phyloP scores from a whole-genome alignment of 2,329 filamentous ascomycete species.

The Celoporthe dispersa region DNA sequence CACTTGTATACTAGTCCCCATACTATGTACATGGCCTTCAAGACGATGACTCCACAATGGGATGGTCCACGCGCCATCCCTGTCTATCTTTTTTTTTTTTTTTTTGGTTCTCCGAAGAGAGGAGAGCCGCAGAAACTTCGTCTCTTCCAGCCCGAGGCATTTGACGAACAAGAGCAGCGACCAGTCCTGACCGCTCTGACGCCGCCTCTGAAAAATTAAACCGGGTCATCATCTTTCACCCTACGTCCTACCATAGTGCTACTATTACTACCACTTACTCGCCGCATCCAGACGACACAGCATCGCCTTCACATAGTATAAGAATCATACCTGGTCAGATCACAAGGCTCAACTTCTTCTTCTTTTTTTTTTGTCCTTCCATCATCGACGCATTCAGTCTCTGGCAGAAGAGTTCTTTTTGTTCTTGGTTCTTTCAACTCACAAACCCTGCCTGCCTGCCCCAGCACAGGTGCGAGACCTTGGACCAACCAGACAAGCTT shows the following conservation, averaged over 20 bases:
- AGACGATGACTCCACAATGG: background rate
- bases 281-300: background rate
- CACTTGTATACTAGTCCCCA: background rate
- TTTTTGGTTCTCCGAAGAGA: background rate
- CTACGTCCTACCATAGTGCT: background rate
- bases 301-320: background rate
- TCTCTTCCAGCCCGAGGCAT: background rate
- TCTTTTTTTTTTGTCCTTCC: background rate
- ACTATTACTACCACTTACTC: background rate
- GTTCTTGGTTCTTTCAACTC: background rate
- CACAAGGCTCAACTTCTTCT: background rate
- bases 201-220: constrained; percentile 23
- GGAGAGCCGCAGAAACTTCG: constrained; percentile 9
- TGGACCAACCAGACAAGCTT: constrained; percentile 20
- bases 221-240: background rate
- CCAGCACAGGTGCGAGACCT: background rate
- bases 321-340: background rate
- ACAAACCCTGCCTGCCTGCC: background rate
- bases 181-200: background rate
- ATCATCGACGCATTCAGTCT: background rate
- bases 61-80: background rate
- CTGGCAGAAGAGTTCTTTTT: background rate
- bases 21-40: background rate
- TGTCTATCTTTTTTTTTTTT: background rate
- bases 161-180: background rate